Conservation (phyloP, 306 rosid species). For the Malus fusca region DNA sequence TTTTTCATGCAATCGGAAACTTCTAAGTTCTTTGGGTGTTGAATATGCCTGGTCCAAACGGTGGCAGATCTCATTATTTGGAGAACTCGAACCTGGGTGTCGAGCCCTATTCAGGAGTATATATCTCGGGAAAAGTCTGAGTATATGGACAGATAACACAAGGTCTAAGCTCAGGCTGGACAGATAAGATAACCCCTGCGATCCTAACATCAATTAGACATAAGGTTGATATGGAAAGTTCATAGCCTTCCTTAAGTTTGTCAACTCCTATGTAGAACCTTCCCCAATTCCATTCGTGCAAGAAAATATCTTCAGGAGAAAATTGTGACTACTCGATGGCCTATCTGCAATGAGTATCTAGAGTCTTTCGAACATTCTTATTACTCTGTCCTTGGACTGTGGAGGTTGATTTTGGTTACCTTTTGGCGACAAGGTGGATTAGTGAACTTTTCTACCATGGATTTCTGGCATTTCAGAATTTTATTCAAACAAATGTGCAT, state of each 20-base stretch:
- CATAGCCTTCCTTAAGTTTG: background rate
- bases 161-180: background rate
- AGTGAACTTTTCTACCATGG: background rate
- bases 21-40: background rate
- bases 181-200: background rate
- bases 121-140: background rate
- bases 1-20: constrained; percentile 21
- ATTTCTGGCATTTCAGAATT: background rate
- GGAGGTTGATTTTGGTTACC: background rate
- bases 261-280: background rate
- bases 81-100: background rate
- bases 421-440: background rate
- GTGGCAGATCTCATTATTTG: background rate
- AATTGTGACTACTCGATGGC: background rate
- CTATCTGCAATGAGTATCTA: background rate
- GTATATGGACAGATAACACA: background rate
- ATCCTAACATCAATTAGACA: background rate
- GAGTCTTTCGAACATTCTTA: background rate
- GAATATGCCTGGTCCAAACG: background rate
- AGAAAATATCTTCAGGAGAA: background rate
- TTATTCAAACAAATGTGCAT: background rate
- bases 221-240: background rate
- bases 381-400: background rate
- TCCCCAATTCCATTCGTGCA: background rate
- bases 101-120: background rate